A percentile compares a stretch with the other conserved stretches of the same genome.
These are phyloP conservation scores for Plasmodium blacklocki DNA, from an alignment of 169 alveolate genomes.

Conservation along the genomic window DNA sequence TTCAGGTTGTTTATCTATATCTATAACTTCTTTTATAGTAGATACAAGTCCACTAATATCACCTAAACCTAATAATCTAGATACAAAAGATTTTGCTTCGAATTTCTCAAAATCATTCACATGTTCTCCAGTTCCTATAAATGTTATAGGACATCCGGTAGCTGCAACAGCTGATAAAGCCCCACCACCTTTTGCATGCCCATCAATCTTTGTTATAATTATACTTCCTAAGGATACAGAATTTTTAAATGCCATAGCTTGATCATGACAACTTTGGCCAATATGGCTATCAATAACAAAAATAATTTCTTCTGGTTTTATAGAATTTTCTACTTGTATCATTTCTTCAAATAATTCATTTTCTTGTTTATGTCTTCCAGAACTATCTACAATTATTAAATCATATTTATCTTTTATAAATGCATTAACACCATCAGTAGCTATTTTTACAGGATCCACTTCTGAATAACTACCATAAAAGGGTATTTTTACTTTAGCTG, in stretches of 20 bases:
- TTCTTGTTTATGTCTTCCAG: conserved; percentile 99
- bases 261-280: conserved; percentile 99
- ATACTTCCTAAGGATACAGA: conserved; percentile 99
- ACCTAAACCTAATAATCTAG: conserved; percentile 98
- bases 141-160: conserved; percentile 94
- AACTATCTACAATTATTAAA: conserved; percentile 98
- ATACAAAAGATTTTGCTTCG: conserved; percentile 97
- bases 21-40: conserved; percentile 96
- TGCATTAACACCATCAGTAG: conserved; percentile 98
- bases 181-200: conserved; percentile 99
- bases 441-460: conserved; percentile 99
- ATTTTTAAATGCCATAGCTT: conserved; percentile 98
- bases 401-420: conserved; percentile 96
- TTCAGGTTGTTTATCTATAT: conserved; percentile 95
- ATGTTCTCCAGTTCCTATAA: conserved; percentile 99
- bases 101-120: conserved; percentile 98
- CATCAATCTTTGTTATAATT: conserved; percentile 99
- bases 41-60: conserved; percentile 97
- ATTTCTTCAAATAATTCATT: conserved; percentile 98
- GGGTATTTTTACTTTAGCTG: conserved; percentile 98
- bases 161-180: conserved; percentile 99
- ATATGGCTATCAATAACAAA: conserved; percentile 99
- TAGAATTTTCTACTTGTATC: conserved; percentile 96
- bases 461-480: conserved; percentile 99
- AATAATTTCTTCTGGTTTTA: conserved; percentile 96